Evolutionary conservation across 768 basidiomycete genomes (phyloP).

Genomic region (Suillus subalutaceus): DNA sequence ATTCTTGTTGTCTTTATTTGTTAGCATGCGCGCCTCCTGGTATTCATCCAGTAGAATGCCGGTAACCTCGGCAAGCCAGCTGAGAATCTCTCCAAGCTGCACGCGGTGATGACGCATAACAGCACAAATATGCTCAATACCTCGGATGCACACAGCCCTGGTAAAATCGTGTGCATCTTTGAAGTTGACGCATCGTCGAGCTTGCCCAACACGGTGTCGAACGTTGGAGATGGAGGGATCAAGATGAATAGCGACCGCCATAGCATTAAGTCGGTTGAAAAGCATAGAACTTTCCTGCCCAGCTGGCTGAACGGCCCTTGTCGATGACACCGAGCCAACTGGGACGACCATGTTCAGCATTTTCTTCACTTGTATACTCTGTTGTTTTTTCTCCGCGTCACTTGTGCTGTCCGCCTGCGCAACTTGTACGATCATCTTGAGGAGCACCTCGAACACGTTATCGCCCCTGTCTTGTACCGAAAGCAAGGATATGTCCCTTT

Average conservation of each 20-base stretch:
- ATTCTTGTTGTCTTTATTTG: constrained; percentile 17
- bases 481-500: constrained; percentile 56
- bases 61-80: constrained; percentile 69
- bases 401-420: constrained; percentile 37
- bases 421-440: constrained; percentile 80
- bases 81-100: constrained; percentile 52
- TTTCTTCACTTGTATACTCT: constrained; percentile 57
- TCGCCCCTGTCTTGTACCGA: constrained; percentile 55
- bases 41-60: constrained; percentile 58
- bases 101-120: constrained; percentile 58
- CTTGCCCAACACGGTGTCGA: constrained; percentile 60
- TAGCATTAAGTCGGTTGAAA: constrained; percentile 78
- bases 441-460: constrained; percentile 75
- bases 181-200: constrained; percentile 70
- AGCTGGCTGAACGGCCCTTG: constrained; percentile 51
- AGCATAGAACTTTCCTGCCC: constrained; percentile 69
- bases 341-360: constrained; percentile 74
- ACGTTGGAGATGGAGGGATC: constrained; percentile 52
- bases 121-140: constrained; percentile 69
- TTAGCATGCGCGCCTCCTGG: constrained; percentile 30
- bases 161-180: constrained; percentile 62
- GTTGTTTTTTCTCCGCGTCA: constrained; percentile 33
- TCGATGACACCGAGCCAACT: constrained; percentile 68
- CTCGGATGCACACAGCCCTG: constrained; percentile 73
- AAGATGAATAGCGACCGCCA: constrained; percentile 71